Conservation (phyloP, 2,329 filamentous ascomycete species). For the Fusarium devonianum region DNA sequence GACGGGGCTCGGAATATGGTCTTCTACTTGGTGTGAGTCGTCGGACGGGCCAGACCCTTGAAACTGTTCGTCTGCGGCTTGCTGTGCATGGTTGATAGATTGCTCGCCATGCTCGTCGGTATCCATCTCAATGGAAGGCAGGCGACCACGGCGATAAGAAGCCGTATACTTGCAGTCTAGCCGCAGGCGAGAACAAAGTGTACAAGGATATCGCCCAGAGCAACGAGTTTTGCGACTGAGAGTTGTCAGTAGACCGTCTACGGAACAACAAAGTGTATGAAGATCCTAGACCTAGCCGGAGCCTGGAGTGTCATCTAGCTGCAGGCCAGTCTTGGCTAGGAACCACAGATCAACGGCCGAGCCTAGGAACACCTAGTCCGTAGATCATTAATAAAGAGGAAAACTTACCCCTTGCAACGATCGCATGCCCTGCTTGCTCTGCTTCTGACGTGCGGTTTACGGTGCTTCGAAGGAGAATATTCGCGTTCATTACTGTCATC, state of each 20-base stretch:
- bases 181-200: constrained; percentile 32
- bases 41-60: neutral
- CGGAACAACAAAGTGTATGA: neutral
- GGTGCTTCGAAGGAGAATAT: constrained; percentile 4
- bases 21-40: constrained; percentile 5
- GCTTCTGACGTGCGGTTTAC: constrained; percentile 11
- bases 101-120: constrained; percentile 8
- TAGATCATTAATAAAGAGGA: no score
- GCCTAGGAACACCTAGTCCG: neutral
- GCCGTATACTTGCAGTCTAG: constrained; percentile 39
- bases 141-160: constrained; percentile 31
- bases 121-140: constrained; percentile 37
- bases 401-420: constrained; percentile 37
- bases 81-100: neutral
- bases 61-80: constrained; percentile 7
- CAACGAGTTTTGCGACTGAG: constrained; percentile 38
- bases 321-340: neutral
- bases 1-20: constrained; percentile 19
- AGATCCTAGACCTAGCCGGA: neutral
- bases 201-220: constrained; percentile 37
- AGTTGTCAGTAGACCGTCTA: neutral
- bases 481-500: neutral
- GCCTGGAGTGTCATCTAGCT: constrained; percentile 6
- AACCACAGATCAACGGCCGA: neutral
- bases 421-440: constrained; percentile 36